Evolutionary conservation across 192 early-diverging fungal species (phyloP), one percentile per base, ranked within the genome.

Genomic region (Backusella liffmaniae): DNA sequence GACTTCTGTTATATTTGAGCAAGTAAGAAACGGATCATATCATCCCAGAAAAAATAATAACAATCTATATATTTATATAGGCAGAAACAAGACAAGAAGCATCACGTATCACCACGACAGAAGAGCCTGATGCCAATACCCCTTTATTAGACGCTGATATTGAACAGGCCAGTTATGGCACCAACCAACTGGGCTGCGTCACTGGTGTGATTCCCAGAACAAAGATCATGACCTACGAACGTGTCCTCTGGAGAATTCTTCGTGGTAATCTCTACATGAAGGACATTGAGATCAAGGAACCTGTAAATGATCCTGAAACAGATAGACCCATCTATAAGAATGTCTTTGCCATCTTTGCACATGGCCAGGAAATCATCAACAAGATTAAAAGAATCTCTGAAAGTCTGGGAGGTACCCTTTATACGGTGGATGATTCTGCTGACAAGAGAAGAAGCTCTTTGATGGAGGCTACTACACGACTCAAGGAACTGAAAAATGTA

Each of bases 271-370:
- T 99, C 74, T 97, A 92, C 84, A 93, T 98, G 86, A 98, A 98
- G 84, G 89, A 92, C 66, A 94, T 95, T 5, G 97, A 98, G 77
- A 97, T 99, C 75, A 94, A 94, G 42, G 98, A 98, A 78, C 89
- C 91, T 6, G 94, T 99, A 75, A 84, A 88, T 56, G 98, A 99
- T 76, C 96, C 97, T 8, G 89, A 86, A 53, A 92, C 91, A 0
- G 97, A 98, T 79, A 92, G 94, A 76, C 77, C 88, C 9, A 91
- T 99, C 6, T 89, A 96, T 74, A 99, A 99, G 88, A 97, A 95
- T 77, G 98, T 98, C 5, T 99, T 99, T 79, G 92, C 97, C 67
- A 95, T 99, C 72, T 98, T 99, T 90, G 96, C 97, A 8, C 98
- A 99, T 77, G 98, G 98, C 65, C 85, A 88, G 72, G 93, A 96